Evolutionary conservation across 345 rosid genomes (phyloP), one percentile per base, ranked within the genome.

Genomic region (Gossypioides kirkii): DNA sequence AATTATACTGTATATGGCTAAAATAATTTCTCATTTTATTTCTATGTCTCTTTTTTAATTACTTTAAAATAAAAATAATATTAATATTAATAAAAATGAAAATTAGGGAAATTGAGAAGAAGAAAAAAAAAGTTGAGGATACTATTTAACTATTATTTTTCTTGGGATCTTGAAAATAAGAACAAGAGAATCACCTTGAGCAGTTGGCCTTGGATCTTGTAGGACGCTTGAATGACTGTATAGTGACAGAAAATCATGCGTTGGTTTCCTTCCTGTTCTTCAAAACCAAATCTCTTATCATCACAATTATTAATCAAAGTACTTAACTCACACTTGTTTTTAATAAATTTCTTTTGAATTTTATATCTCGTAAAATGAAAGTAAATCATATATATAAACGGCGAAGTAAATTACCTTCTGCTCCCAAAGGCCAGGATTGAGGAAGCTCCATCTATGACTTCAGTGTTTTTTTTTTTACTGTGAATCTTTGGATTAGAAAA

Each of bases 191-290:
- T 42, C 82, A 91, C 97, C 97, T 84, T 86, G 97, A 87, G 93
- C 83, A 77, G 92, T 76, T 56, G 89, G 85, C 25, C 83, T 88
- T 78, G 89, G 97, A 86, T 95, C 93, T 86, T 87, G 88, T 49
- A 82, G 97, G 80, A 73, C 79, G 26, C 88, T 80, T 77, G 99
- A 80, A 84, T 88, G 94, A 78, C 84, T 86, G 93, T 87, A 85
- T 78, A 93, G 91, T 69, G 99, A 90, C 62, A 93, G 86, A 84
- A 93, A 93, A 83, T 95, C 97, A 53, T 88, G 94, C 28, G 90
- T 86, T 78, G 97, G 84, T 87, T 93, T 87, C 82, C 88, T 90
- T 76, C 94, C 98, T 95, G 92, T 77, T 61, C 42, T 26, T 17
- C 59, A 3, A 17, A 68, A 25, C 8, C 23, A 49, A 26, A 25